Conservation (phyloP, 164 flowering plant genomes). For the Paratinospora sagittata region DNA sequence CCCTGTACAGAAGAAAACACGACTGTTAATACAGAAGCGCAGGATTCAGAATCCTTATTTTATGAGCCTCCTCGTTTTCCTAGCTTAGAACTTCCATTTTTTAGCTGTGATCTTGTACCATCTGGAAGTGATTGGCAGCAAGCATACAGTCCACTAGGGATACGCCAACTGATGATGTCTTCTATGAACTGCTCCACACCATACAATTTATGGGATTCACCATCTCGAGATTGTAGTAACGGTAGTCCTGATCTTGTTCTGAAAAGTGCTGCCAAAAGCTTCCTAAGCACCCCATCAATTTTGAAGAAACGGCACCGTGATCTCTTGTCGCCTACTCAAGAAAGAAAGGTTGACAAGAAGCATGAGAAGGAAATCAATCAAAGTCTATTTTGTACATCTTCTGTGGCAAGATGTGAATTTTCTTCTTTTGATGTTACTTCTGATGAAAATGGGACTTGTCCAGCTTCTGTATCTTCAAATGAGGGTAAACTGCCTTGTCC, state of each 20-base stretch:
- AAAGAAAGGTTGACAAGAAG: conserved; percentile 64
- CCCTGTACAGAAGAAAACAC: conserved; percentile 25
- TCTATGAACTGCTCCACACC: conserved; percentile 65
- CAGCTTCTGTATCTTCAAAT: conserved; percentile 16
- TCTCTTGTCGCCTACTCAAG: conserved; percentile 72
- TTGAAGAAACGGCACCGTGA: conserved; percentile 84
- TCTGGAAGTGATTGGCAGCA: conserved; percentile 65
- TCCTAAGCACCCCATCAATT: conserved; percentile 75
- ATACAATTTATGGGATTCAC: conserved; percentile 79
- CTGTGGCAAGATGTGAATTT: conserved; percentile 35
- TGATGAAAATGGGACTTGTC: conserved; percentile 21
- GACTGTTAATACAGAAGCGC: conserved; percentile 20
- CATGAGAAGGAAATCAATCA: conserved; percentile 35
- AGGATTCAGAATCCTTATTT: conserved; percentile 48
- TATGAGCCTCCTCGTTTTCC: conserved; percentile 98
- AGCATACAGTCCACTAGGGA: conserved; percentile 95
- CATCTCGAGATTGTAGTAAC: conserved; percentile 56
- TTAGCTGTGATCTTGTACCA: conserved; percentile 88
- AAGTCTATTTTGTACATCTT: conserved; percentile 28
- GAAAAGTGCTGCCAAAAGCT: conserved; percentile 85
- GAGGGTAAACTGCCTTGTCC: conserved; percentile 22
- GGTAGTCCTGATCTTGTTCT: conserved; percentile 65
- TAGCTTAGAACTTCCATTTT: conserved; percentile 81
- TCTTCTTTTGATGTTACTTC: conserved; percentile 25
- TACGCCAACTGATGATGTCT: conserved; percentile 81